Base-by-base conservation (phyloP, 441 rosid genomes). In the Gossypium armourianum region DNA sequence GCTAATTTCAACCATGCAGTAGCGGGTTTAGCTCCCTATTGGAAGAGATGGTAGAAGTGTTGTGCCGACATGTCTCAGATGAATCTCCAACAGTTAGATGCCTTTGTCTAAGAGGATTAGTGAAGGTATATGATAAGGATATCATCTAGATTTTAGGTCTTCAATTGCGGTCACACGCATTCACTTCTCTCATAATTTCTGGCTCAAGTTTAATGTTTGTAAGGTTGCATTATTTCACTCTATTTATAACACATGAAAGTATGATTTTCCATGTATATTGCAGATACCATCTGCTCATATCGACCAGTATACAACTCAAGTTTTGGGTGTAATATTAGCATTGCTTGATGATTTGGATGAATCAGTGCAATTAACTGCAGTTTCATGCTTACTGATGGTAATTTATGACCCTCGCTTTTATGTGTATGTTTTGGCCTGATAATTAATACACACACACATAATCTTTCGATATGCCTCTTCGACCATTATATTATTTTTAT, bases 51-150 rank as follows among this genome's bases (percentile, higher is more conserved):
- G 99, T 91, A 66, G 97, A 92, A 80, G 90, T 89, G 57, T 82
- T 94, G 75, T 94, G 99, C 78, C 83, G 96, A 60, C 94, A 89
- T 84, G 97, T 89, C 9, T 94, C 99, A 57, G 99, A 94, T 80
- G 99, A 89, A 77, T 92, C 97, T 80, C 87, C 99, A 49, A 89
- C 90, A 47, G 97, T 94, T 75, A 84, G 97, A 78, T 82, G 97
- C 80, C 99, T 94, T 78, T 92, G 97, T 83, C 85, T 92, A 73
- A 88, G 89, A 82, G 99, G 99, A 80, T 83, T 94, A 70, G 99
- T 90, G 70, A 96, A 92, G 90, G 99, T 94, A 63, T 72, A 71
- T 26, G 65, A 60, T 55, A 40, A 4, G 69, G 29, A 71, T 81
- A 62, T 65, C 69, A 47, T 67, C 10, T 2, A 26, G 61, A 52